A percentile compares a stretch with the other conserved stretches of the same genome.
phyloP scores from a whole-genome alignment of 768 basidiomycete species.

The Tephrocybe sp. region DNA sequence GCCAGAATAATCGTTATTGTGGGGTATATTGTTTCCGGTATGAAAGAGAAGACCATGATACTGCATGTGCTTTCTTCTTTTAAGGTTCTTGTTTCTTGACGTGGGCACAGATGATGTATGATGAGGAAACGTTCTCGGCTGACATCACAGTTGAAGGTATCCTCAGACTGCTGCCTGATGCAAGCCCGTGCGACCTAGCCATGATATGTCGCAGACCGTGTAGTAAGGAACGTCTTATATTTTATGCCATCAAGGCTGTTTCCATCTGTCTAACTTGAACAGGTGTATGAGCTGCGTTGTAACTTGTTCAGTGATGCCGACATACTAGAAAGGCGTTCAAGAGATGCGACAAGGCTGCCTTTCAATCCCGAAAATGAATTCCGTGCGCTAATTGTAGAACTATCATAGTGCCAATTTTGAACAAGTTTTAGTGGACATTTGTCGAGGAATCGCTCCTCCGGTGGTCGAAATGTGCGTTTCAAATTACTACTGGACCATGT shows the following conservation, averaged over 20 bases:
- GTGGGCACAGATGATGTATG: slow-evolving; percentile 13
- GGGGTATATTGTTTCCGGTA: slow-evolving; percentile 20
- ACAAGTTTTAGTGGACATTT: neutral
- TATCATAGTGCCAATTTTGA: neutral
- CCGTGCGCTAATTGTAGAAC: neutral
- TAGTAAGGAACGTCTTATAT: slow-evolving; percentile 24
- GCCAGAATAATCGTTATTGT: slow-evolving; percentile 7
- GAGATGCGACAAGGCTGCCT: neutral
- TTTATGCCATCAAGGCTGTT: slow-evolving; percentile 14
- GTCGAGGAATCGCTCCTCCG: neutral
- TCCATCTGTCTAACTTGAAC: slow-evolving; percentile 14
- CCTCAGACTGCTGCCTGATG: slow-evolving; percentile 41
- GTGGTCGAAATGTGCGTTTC: slow-evolving; percentile 10
- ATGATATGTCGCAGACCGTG: slow-evolving; percentile 46
- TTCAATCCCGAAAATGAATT: neutral
- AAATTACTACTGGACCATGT: neutral
- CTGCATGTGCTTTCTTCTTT: neutral
- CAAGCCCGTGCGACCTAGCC: slow-evolving; percentile 48
- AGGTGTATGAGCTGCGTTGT: slow-evolving; percentile 23
- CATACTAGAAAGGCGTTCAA: neutral
- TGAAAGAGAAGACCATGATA: too few relatives aligned
- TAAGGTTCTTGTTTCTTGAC: neutral
- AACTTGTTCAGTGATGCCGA: slow-evolving; percentile 3
- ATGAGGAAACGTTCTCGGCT: slow-evolving; percentile 26
- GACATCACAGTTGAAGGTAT: slow-evolving; percentile 28